phyloP scores from a whole-genome alignment of 2,329 filamentous ascomycete species.

The Colletotrichum melonis region DNA sequence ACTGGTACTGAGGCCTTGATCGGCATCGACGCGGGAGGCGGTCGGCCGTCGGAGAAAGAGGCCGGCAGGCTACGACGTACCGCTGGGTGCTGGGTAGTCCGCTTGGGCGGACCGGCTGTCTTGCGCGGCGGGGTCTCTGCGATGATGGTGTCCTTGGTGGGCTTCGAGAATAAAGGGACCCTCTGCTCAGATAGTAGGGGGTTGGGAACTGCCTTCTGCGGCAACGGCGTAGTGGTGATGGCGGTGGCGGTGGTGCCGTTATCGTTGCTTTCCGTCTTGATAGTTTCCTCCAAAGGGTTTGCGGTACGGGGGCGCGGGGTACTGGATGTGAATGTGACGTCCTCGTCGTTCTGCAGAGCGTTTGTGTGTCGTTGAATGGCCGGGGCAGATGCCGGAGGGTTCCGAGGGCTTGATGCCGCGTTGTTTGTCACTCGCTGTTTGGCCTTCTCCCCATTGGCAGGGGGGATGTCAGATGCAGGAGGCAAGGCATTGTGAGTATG shows the following conservation, averaged over 20 bases:
- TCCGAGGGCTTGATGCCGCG: not conserved
- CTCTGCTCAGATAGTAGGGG: not conserved
- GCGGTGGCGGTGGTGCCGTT: not conserved
- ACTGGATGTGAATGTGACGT: slow-evolving; percentile 3
- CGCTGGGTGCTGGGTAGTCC: not conserved
- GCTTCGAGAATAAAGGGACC: not conserved
- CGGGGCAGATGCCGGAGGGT: not conserved
- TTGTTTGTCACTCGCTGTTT: slow-evolving; percentile 1
- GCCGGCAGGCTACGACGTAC: slow-evolving; percentile 12
- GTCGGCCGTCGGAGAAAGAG: not conserved
- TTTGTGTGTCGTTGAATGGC: not conserved
- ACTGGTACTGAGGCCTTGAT: not conserved
- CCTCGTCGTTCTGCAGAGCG: not conserved
- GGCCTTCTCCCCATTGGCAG: not conserved
- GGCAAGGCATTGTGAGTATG: not conserved
- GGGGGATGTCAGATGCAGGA: not conserved
- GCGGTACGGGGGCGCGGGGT: slow-evolving; percentile 3
- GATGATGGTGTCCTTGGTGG: not conserved
- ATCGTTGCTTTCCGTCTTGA: not conserved
- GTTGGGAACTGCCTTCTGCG: not conserved
- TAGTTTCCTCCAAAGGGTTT: not conserved
- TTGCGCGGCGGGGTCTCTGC: slow-evolving; percentile 5
- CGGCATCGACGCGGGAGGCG: slow-evolving; percentile 1
- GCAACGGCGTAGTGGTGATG: not conserved
- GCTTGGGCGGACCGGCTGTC: not conserved